Evolutionary conservation across 2,329 filamentous ascomycete genomes (phyloP), one percentile per base, ranked within the genome.

Genomic region (Magnaporthiopsis incrustans): DNA sequence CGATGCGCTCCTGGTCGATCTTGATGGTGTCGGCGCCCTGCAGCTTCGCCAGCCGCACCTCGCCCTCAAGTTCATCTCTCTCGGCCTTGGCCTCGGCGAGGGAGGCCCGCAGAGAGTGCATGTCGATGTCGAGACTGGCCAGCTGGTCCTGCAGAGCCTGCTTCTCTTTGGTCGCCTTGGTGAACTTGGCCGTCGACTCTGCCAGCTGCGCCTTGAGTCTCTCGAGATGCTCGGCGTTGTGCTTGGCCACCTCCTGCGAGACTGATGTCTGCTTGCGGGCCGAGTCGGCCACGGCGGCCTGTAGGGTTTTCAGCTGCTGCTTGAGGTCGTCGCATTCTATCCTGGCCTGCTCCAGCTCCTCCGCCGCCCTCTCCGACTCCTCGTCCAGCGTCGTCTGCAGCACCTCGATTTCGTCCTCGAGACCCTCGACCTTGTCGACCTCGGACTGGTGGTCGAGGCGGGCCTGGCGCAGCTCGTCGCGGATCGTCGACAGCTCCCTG

Each of bases 331-430:
- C 76, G 63, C 78, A 79, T 67, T 82, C 77, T 63, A 80, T 74
- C 64, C 77, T 79, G 18, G 79, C 76, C 59, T 76, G 74, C 62
- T 76, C 71, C 12, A 82, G 71, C 59, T 82, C 79, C 56, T 79
- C 75, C 22, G 77, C 83, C 7, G 82, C 82, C 65, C 84, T 82
- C 67, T 88, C 84, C 58, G 82, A 82, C 72, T 89, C 87, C 66
- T 88, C 83, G 61, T 90, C 87, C 58, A 88, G 74, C 53, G 82
- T 84, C 27, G 81, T 79, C 72, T 92, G 89, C 18, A 93, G 76
- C 33, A 91, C 84, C 63, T 91, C 87, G n/a, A 92, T 81, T 72
- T 92, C 90, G 68, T 92, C 89, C 71, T 93, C 89, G 26, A 93
- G 74, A 10, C 82, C 81, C 65, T 89, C 84, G 2, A 87, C 79